phyloP scores from a whole-genome alignment of 345 rosid species.

The Citropsis articulata region DNA sequence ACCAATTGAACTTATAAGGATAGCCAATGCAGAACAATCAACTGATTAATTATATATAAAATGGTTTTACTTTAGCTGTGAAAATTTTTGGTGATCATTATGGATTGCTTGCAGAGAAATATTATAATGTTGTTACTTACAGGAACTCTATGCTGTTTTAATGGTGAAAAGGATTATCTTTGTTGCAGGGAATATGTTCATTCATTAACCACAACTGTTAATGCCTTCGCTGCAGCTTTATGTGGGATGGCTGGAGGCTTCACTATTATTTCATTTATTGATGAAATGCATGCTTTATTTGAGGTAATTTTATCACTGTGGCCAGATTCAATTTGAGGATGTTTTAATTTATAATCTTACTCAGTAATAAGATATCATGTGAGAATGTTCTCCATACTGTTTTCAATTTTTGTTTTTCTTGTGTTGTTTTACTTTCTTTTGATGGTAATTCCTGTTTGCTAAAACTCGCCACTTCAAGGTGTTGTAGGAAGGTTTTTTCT shows the following conservation, averaged over 20 bases:
- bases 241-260: constrained; percentile 58
- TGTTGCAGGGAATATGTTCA: constrained; percentile 68
- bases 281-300: constrained; percentile 54
- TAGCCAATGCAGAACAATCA: background rate
- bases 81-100: constrained; percentile 4
- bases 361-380: background rate
- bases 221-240: constrained; percentile 50
- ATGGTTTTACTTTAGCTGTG: background rate
- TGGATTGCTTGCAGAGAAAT: constrained; percentile 18
- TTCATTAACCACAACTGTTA: constrained; percentile 45
- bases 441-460: background rate
- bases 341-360: background rate
- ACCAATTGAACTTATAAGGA: background rate
- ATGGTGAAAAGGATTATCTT: constrained; percentile 18
- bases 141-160: constrained; percentile 5
- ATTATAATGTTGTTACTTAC: constrained; percentile 7
- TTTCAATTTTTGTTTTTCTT: background rate
- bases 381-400: background rate
- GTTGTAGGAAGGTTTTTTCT: background rate
- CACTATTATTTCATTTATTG: constrained; percentile 42
- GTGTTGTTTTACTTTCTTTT: too few relatives aligned
- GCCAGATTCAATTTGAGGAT: constrained; percentile 5
- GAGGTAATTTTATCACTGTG: constrained; percentile 46
- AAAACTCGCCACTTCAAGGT: background rate
- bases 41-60: background rate